These are phyloP conservation scores for Trichoderma pleuroti DNA, from an alignment of 2,329 filamentous ascomycete genomes.

Conservation along the genomic window DNA sequence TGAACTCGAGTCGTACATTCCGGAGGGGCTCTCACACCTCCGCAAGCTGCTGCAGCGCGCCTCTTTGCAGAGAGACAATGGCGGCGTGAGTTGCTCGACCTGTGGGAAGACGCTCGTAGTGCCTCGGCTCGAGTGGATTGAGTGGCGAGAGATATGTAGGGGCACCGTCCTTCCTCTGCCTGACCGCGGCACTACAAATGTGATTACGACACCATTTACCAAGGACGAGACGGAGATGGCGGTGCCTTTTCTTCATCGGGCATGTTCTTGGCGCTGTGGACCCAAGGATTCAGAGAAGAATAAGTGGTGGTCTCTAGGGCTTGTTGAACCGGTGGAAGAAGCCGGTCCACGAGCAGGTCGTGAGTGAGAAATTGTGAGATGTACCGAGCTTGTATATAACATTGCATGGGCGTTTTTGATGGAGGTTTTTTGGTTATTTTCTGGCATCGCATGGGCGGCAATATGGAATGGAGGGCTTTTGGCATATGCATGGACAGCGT, in stretches of 20 bases:
- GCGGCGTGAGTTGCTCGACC: constrained; percentile 49
- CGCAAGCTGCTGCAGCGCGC: constrained; percentile 40
- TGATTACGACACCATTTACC: constrained; percentile 26
- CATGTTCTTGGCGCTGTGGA: constrained; percentile 50
- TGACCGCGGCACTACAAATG: neutral
- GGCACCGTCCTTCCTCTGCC: constrained; percentile 17
- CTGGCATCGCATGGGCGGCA: neutral
- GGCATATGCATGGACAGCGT: neutral
- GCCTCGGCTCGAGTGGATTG: constrained; percentile 57
- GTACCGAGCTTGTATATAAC: neutral
- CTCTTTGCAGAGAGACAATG: constrained; percentile 41
- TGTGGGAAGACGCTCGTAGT: constrained; percentile 49
- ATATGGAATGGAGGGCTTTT: neutral
- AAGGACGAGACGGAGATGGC: constrained; percentile 34
- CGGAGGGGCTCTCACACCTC: constrained; percentile 41
- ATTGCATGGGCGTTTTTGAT: constrained; percentile 2
- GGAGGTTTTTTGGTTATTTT: neutral
- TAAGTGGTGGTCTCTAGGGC: constrained; percentile 24
- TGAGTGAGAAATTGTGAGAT: neutral
- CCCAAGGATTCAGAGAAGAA: constrained; percentile 26
- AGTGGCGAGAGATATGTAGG: constrained; percentile 51
- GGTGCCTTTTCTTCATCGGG: constrained; percentile 47
- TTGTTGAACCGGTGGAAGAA: constrained; percentile 19
- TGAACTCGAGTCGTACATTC: constrained; percentile 43
- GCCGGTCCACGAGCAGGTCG: neutral